phyloP scores from a whole-genome alignment of 2,329 filamentous ascomycete species.

The Dothistroma pini region DNA sequence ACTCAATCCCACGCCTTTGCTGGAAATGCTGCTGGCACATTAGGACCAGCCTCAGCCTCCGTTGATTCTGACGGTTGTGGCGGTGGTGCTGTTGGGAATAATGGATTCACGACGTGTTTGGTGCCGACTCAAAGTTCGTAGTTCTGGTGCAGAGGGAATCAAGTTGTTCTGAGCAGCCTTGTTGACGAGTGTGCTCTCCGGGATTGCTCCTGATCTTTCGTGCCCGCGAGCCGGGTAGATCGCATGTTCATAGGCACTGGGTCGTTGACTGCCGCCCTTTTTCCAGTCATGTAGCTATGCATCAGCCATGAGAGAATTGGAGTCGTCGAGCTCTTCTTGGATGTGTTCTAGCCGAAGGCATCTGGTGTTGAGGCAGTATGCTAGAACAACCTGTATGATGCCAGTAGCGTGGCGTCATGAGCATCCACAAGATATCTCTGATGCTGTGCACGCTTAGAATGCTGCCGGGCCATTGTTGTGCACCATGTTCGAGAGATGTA shows the following conservation, averaged over 20 bases:
- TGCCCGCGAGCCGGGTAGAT: no score
- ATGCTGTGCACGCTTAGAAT: no score
- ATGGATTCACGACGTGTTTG: constrained; percentile 17
- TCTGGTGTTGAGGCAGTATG: neutral
- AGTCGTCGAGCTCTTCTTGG: no score
- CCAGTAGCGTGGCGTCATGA: neutral
- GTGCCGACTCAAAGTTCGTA: constrained; percentile 11
- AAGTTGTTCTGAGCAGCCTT: no score
- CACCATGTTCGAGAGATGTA: no score
- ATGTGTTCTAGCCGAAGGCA: neutral
- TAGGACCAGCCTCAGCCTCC: constrained; percentile 14
- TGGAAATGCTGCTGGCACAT: constrained; percentile 15
- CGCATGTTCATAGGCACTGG: no score
- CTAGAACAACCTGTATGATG: neutral
- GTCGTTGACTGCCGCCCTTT: no score
- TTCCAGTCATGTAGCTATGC: no score
- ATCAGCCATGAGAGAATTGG: no score
- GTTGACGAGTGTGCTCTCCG: no score
- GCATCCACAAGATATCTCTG: neutral
- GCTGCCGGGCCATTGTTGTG: no score
- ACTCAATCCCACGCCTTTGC: constrained; percentile 1
- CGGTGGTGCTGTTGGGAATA: constrained; percentile 12
- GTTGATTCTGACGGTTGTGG: constrained; percentile 14
- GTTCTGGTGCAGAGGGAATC: neutral
- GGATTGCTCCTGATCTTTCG: no score